These are phyloP conservation scores for Zymoseptoria pseudotritici DNA, from an alignment of 2,329 filamentous ascomycete genomes.

Conservation along the genomic window DNA sequence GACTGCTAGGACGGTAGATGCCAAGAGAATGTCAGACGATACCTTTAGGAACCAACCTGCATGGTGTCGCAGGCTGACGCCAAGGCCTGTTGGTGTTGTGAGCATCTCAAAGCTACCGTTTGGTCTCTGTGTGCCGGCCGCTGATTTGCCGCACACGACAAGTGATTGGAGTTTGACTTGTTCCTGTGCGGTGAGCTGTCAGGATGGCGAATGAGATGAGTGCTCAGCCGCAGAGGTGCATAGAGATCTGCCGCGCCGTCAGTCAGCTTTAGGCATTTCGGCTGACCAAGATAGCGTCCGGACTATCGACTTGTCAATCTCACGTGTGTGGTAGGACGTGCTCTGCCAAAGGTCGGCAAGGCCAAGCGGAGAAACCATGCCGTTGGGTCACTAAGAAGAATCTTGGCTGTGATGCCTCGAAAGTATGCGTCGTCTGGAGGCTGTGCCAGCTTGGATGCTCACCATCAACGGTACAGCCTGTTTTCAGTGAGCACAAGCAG, in stretches of 20 bases:
- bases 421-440: background rate
- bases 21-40: background rate
- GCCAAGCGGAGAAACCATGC: background rate
- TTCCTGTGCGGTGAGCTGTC: background rate
- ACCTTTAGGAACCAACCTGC: background rate
- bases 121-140: background rate
- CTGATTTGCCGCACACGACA: background rate
- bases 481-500: too few relatives aligned
- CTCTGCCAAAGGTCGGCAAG: background rate
- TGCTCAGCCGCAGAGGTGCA: background rate
- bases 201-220: background rate
- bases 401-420: background rate
- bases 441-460: background rate
- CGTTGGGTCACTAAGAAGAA: background rate
- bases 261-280: background rate
- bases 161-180: background rate
- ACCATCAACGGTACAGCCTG: too few relatives aligned
- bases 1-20: background rate
- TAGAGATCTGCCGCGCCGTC: background rate
- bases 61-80: background rate
- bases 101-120: background rate
- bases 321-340: background rate
- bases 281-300: background rate
- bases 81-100: background rate
- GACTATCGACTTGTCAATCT: background rate